Evolutionary conservation across 208 protist genomes (phyloP).

Genomic region (Ichthyophonus hoferi): DNA sequence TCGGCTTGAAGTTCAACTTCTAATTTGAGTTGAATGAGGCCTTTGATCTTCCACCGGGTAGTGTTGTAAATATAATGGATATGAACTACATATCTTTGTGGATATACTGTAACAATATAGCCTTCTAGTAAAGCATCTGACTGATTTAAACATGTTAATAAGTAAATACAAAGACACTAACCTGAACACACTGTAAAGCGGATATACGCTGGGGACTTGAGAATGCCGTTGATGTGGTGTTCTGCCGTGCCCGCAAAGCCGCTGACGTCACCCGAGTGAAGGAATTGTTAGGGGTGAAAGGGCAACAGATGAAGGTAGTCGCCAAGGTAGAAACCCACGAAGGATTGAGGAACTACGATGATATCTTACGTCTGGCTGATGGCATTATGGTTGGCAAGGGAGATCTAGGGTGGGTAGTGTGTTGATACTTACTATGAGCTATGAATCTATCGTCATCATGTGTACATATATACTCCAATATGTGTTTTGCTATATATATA

Average conservation of each 20-base stretch:
- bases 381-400: constrained; percentile 98
- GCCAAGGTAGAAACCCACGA: constrained; percentile 98
- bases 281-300: constrained; percentile 75
- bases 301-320: constrained; percentile 83
- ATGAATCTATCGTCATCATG: too few relatives aligned
- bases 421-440: too few relatives aligned
- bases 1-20: too few relatives aligned
- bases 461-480: too few relatives aligned
- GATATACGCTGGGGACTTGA: constrained; percentile 88
- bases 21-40: too few relatives aligned
- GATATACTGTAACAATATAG: background rate
- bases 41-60: too few relatives aligned
- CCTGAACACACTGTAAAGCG: background rate
- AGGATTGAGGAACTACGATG: constrained; percentile 90
- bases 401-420: constrained; percentile 97
- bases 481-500: too few relatives aligned
- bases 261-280: constrained; percentile 85
- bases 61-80: too few relatives aligned
- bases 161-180: background rate
- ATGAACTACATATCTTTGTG: background rate
- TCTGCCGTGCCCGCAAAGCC: constrained; percentile 89
- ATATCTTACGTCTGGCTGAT: constrained; percentile 89
- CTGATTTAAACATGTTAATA: background rate
- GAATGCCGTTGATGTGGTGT: constrained; percentile 94
- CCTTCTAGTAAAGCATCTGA: background rate